Evolutionary conservation across 2,329 filamentous ascomycete genomes (phyloP), one percentile per base, ranked within the genome.

Genomic region (Diaporthe sp.): DNA sequence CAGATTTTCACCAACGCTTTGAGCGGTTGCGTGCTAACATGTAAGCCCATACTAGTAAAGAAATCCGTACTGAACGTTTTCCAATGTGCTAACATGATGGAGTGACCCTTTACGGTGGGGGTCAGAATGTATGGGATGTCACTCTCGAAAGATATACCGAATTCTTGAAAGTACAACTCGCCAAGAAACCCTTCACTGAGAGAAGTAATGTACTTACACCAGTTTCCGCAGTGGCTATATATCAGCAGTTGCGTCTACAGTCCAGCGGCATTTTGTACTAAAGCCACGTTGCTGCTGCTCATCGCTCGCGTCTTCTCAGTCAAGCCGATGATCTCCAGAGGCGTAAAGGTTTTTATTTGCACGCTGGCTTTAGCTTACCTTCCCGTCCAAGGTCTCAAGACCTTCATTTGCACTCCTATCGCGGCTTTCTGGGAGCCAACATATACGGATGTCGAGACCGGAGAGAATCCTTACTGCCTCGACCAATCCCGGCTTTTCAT

Each of bases 401-500:
- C 65, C 22, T 74, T 74, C 28, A 39, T 68, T 13, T 74, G 72
- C 31, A 57, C 19, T 19, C 72, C 72, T 15, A 59, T 74, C 5
- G 25, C 39, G 28, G 72, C 61, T n/a, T 74, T 68, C 62, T 74
- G 72, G 72, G 61, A 74, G 3, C 53, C 55, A 39, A 10, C 44
- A 9, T 80, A 10, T 49, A 77, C 17, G 75, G 75, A 4, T 77
- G 71, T 12, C 49, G 46, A n/a, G 9, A 58, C 62, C 12, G 72
- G 61, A n/a, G 31, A 28, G 15, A 74, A 59, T 15, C 17, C 49
- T 25, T 49, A 58, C 25, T 85, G 84, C 72, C 77, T 84, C n/a
- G 77, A 82, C 28, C 81, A 83, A 53, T 74, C 79, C 8, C 79
- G 78, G 28, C 68, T 85, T 9, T 85, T 84, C 74, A 78, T 82